Base-by-base conservation (phyloP, 495 filamentous ascomycete genomes). In the Parathielavia hyrcaniae region DNA sequence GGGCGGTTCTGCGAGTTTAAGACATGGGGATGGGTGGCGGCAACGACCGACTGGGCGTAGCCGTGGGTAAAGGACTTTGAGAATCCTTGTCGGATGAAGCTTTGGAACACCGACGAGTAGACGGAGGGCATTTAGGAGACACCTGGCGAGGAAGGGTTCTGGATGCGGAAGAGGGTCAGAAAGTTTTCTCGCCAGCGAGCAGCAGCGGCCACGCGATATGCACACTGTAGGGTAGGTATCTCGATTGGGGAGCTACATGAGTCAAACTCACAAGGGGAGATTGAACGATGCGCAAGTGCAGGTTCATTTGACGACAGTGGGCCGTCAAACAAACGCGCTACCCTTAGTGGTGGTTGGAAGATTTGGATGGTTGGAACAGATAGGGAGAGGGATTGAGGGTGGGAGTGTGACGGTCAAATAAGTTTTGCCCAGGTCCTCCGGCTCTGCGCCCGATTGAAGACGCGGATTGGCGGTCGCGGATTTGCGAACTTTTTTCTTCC, bases 31-130 rank as follows among this genome's bases (percentile, higher is more conserved):
- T 97, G 91, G 49, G 90, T 89, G 55, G 89, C 91, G 61, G 93
- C 93, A 73, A 97, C 92, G 75, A 98, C 85, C 62, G 92, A 95
- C 71, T 97, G 92, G 71, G 90, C 89, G 80, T 95, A 97, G 75
- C 91, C 92, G 82, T 96, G 90, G 70, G 90, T 91, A 72, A 97
- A 86, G 72, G 90, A 87, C 81, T 97, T 97, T 64, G 88, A 82
- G 69, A 96, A 86, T 84, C 88, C 92, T 78, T 91, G 89, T 75
- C 95, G 93, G 83, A 95, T 89, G 81, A 97, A 86, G 75, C 90
- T 88, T 78, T 91, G 77, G 70, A 78, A 81, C 58, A 83, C 69
- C 62, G 75, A 76, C 57, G 78, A 79, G 69, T 79, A 81, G 64
- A 81, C 78, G 63, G 76, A 73, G 70, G 80, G 80, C 80, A 83